Conservation (phyloP, 495 filamentous ascomycete species). For the Chaetomium fimeti region DNA sequence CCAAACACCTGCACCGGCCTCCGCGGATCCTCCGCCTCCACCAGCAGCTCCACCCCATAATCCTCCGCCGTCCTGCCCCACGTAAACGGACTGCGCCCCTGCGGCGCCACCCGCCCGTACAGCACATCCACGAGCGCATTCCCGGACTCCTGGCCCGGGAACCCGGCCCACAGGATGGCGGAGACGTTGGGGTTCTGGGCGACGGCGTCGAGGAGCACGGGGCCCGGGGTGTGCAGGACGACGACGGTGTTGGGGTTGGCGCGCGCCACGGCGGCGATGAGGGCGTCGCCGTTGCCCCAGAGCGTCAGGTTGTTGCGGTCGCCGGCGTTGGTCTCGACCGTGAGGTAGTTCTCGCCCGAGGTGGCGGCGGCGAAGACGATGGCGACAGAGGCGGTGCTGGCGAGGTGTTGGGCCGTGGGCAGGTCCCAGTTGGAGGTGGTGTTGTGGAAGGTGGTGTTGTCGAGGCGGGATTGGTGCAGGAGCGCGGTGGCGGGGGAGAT, state of each 20-base stretch:
- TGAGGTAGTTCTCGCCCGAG: slow-evolving; percentile 1
- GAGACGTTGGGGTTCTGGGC: neutral
- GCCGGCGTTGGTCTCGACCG: neutral
- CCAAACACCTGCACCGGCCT: neutral
- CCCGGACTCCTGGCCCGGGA: slow-evolving; percentile 5
- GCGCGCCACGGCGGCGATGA: neutral
- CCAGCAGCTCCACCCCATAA: neutral
- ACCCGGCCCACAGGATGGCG: slow-evolving; percentile 1
- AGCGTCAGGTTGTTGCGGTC: neutral
- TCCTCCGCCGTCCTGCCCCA: neutral
- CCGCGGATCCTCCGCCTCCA: neutral
- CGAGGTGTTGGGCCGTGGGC: neutral
- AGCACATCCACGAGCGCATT: slow-evolving; percentile 3
- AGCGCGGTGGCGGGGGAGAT: slow-evolving; percentile 1
- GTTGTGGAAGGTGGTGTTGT: neutral
- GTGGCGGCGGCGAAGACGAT: neutral
- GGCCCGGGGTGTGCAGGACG: neutral
- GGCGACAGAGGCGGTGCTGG: neutral
- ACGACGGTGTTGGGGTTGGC: neutral
- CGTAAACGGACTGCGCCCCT: slow-evolving; percentile 1
- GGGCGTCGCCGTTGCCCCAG: neutral
- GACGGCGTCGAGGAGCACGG: neutral
- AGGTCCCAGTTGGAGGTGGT: slow-evolving; percentile 7
- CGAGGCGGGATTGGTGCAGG: neutral
- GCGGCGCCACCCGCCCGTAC: neutral